These are phyloP conservation scores for Schizophyllum amplum DNA, from an alignment of 1,284 basidiomycete species.

Conservation along the genomic window DNA sequence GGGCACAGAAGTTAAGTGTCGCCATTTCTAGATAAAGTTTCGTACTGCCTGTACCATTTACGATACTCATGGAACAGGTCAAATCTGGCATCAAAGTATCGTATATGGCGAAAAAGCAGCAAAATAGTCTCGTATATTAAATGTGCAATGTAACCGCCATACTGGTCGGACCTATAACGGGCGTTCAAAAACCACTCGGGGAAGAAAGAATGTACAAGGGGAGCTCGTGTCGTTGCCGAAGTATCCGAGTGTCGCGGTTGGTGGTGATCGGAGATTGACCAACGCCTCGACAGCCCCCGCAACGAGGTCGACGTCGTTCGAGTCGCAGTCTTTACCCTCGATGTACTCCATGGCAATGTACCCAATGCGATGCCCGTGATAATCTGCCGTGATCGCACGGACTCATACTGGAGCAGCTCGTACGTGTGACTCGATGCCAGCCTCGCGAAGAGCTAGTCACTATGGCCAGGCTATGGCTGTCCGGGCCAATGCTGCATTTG, in stretches of 20 bases:
- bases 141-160: no score
- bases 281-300: conserved; percentile 10
- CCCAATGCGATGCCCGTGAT: conserved; percentile 1
- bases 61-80: no score
- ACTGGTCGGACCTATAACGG: background rate
- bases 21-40: no score
- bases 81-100: no score
- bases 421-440: background rate
- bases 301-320: conserved; percentile 6
- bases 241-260: conserved; percentile 2
- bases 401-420: conserved; percentile 7
- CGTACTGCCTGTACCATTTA: no score
- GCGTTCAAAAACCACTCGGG: background rate
- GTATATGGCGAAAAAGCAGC: no score
- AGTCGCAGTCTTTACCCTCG: conserved; percentile 9
- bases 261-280: conserved; percentile 5
- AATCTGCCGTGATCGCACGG: conserved; percentile 2
- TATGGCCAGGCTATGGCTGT: conserved; percentile 4
- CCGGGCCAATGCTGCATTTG: conserved; percentile 10
- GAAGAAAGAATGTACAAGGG: background rate
- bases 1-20: no score
- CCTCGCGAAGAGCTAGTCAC: conserved; percentile 3
- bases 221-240: conserved; percentile 1
- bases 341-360: conserved; percentile 13
- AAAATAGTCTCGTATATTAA: no score